Evolutionary conservation across 306 rosid genomes (phyloP), one percentile per base, ranked within the genome.

Genomic region (Oxytropis ochrocephala): DNA sequence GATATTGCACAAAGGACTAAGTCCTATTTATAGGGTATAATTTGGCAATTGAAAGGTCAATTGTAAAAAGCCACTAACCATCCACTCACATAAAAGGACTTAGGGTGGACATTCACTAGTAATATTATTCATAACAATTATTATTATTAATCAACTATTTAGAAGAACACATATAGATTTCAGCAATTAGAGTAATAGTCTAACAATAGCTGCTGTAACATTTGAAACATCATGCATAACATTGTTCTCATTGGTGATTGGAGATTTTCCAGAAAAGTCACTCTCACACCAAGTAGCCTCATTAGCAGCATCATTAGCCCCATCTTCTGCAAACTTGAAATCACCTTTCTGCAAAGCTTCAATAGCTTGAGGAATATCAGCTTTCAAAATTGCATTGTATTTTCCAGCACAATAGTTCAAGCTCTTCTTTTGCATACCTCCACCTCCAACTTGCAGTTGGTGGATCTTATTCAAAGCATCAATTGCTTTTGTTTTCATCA

Each of bases 271-370:
- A 8, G 69, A 13, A 18, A 88, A 81, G 1, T 39, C 76, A 1
- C 0, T 14, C 57, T 85, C 87, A 67, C 94, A 88, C 1, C 8
- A 29, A 6, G 4, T 62, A 10, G 81, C 85, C 32, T 80, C 88
- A 18, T 24, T 47, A 30, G 72, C 75, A 21, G 80, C 84, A 67
- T 84, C 88, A 16, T 58, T 76, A 0, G 79, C 75, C 0, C 78
- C 75, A 14, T 77, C 51, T 70, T 74, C 77, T 0, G 91, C 90
- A 64, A 81, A 74, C 24, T 83, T 85, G 3, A 75, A 71, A 29
- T 77, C 32, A 2, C 84, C 94, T 47, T 59, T 80, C 12, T 67
- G 41, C 51, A 85, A 47, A 74, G 81, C 94, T 43, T 86, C 82
- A 39, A 41, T 62, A 74, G 92, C 87, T 11, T 53, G 29, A 3